A percentile compares a stretch with the other conserved stretches of the same genome.
phyloP scores from a whole-genome alignment of 768 basidiomycete genomes.

The Lyophyllum decastes region DNA sequence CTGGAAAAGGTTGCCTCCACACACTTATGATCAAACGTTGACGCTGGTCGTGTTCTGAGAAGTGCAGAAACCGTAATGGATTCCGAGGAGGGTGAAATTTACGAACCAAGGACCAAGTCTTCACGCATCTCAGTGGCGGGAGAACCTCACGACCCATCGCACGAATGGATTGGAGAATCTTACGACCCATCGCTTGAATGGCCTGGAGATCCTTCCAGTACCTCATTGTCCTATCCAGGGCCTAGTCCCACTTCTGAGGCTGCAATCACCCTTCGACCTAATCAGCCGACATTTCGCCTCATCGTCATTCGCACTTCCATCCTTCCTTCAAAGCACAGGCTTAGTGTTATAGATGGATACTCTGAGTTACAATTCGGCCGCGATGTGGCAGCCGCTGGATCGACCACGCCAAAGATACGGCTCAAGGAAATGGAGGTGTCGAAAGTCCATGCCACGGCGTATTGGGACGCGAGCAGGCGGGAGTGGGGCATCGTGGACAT shows the following conservation, averaged over 20 bases:
- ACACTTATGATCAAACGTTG: slow-evolving; percentile 3
- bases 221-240: not conserved
- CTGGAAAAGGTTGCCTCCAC: not conserved
- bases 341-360: slow-evolving; percentile 48
- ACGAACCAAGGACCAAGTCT: slow-evolving; percentile 10
- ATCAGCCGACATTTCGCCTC: slow-evolving; percentile 48
- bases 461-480: slow-evolving; percentile 59
- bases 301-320: slow-evolving; percentile 58
- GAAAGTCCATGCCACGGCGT: slow-evolving; percentile 76
- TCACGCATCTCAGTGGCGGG: slow-evolving; percentile 10
- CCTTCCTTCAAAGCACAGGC: slow-evolving; percentile 48
- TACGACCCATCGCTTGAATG: slow-evolving; percentile 64
- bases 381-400: slow-evolving; percentile 55
- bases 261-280: slow-evolving; percentile 14
- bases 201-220: slow-evolving; percentile 42
- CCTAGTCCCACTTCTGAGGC: slow-evolving; percentile 7
- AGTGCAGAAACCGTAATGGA: slow-evolving; percentile 13
- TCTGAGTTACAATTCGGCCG: slow-evolving; percentile 74
- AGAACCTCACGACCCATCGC: slow-evolving; percentile 47
- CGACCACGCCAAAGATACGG: slow-evolving; percentile 61
- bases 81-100: slow-evolving; percentile 32
- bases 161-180: slow-evolving; percentile 60
- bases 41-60: slow-evolving; percentile 5
- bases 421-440: slow-evolving; percentile 86
- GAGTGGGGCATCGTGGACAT: slow-evolving; percentile 82